Base-by-base conservation (phyloP, 768 basidiomycete species). In the Pholiota molesta region DNA sequence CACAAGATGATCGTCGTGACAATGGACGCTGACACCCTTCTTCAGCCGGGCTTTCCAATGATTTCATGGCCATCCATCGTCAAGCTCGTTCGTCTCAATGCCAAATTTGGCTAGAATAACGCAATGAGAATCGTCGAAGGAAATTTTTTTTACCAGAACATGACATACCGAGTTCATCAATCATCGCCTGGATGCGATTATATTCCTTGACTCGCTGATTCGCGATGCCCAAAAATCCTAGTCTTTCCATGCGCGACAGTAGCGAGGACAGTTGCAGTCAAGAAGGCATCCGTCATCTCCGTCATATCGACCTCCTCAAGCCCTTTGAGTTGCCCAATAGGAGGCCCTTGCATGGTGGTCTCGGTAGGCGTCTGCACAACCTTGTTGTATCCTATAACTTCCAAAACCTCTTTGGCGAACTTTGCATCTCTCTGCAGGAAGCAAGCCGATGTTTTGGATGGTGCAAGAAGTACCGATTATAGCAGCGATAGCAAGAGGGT, bases 131-230 rank as follows among this genome's bases (percentile, higher is more conserved):
- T 21, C 13, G 10, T 14, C 6, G 44, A 65, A 26, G 13, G 37
- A 2, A 55, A 59, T 49, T 45, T 26, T 26, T 26, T 26, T 26
- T 26, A 10, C 26, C 44, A 29, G 33, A 33, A 51, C 16, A 23
- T 57, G n/a, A 76, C 86, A 39, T 66, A 96, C 95, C 92, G 37
- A 99, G 84, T 72, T 99, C 84, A 73, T 96, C 95, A 57, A 95
- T 89, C 97, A 99, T 99, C 0, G 97, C 97, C 66, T 85, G 84
- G 73, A 99, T 99, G 21, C 97, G 84, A 71, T 99, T 96, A 72
- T 97, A 98, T 72, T 99, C 97, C 78, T 99, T 99, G 59, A 99
- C 97, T 19, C 97, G 80, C 79, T 99, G 97, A 70, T 99, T 99
- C 39, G 97, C 96, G 65, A 99, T 99, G 2, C 97, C 96, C 53